Evolutionary conservation across 2,329 filamentous ascomycete species (phyloP).

Genomic region (Phaeophleospora eucalypticola): DNA sequence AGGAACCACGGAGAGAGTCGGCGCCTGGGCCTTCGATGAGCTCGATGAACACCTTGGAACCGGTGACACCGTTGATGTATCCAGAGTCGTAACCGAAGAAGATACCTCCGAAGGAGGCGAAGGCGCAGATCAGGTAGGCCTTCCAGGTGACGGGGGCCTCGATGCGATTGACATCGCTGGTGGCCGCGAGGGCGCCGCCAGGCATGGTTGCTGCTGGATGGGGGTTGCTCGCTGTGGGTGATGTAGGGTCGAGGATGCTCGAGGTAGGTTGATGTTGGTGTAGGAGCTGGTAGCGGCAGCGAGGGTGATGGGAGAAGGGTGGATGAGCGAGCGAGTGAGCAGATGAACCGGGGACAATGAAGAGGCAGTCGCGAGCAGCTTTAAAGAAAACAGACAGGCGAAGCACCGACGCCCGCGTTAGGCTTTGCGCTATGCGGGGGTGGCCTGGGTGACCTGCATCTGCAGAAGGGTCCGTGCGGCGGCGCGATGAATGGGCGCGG

Average conservation of each 20-base stretch:
- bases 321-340: conserved; percentile 4
- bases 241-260: conserved; percentile 2
- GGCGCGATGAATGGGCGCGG: not conserved
- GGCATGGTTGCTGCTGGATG: conserved; percentile 14
- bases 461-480: not conserved
- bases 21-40: conserved; percentile 46
- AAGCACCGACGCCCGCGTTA: not conserved
- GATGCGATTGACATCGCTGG: conserved; percentile 51
- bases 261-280: not conserved
- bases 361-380: not conserved
- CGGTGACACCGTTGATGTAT: conserved; percentile 57
- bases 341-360: conserved; percentile 2
- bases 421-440: not conserved
- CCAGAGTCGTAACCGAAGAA: conserved; percentile 78
- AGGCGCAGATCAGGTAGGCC: conserved; percentile 42
- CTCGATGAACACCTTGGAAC: conserved; percentile 48
- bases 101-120: conserved; percentile 54
- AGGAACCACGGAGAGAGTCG: conserved; percentile 27
- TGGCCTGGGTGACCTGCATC: not conserved
- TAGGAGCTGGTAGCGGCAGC: not conserved
- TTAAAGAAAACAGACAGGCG: conserved; percentile 2
- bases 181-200: conserved; percentile 34
- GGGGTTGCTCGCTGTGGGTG: not conserved
- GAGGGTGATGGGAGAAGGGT: conserved; percentile 3
- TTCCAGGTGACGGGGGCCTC: conserved; percentile 48